These are phyloP conservation scores for Amoebophrya sp. DNA, from an alignment of 169 alveolate genomes.

Conservation along the genomic window DNA sequence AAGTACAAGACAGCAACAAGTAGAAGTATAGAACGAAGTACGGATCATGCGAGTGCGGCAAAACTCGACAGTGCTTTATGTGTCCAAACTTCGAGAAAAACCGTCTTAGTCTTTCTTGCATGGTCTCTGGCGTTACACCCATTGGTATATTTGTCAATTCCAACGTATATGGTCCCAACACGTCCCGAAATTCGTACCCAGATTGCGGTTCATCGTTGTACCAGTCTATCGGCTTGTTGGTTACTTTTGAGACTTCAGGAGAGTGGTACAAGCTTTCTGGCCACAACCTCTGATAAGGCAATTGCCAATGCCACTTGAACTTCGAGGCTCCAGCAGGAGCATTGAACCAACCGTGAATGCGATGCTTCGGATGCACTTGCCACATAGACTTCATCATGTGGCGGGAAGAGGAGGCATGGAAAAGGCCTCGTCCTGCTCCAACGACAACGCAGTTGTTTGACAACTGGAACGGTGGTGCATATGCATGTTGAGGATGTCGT, in stretches of 20 bases:
- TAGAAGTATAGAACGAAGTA: too few species aligned
- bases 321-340: not conserved
- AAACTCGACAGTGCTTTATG: not conserved
- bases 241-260: not conserved
- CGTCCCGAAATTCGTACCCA: not conserved
- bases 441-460: too few species aligned
- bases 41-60: not conserved
- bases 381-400: too few species aligned
- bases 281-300: not conserved
- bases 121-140: not conserved
- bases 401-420: too few species aligned
- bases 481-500: too few species aligned
- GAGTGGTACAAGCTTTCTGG: not conserved
- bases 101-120: not conserved
- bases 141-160: not conserved
- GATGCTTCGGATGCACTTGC: not conserved
- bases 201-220: slow-evolving; percentile 24
- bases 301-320: not conserved
- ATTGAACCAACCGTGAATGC: not conserved
- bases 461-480: too few species aligned
- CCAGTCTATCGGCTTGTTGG: not conserved
- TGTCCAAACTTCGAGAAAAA: not conserved
- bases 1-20: too few species aligned
- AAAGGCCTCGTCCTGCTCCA: too few species aligned
- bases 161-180: not conserved